Evolutionary conservation across 192 early-diverging fungal species (phyloP).

Genomic region (Rhizophagus clarus): DNA sequence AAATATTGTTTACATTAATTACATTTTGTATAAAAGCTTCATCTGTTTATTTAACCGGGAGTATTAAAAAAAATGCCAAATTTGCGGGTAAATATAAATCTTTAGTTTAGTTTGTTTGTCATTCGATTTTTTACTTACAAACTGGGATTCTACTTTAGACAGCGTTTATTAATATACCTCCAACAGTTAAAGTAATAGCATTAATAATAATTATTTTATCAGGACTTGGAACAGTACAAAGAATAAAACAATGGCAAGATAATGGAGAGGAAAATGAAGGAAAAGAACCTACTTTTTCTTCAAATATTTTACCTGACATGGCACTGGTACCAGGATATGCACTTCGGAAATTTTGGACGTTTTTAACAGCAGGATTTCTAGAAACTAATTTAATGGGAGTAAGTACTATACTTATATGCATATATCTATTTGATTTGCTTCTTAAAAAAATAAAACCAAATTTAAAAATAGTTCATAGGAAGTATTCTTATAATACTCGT

Average conservation of each 20-base stretch:
- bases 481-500: constrained; percentile 48
- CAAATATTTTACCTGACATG: constrained; percentile 30
- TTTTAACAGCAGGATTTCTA: constrained; percentile 59
- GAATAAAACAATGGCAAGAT: constrained; percentile 21
- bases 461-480: constrained; percentile 41
- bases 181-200: constrained; percentile 36
- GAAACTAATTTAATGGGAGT: constrained; percentile 55
- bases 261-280: neutral
- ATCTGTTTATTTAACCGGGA: too few species aligned
- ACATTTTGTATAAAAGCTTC: too few species aligned
- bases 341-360: constrained; percentile 53
- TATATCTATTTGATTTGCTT: neutral
- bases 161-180: constrained; percentile 38
- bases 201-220: constrained; percentile 30
- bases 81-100: too few species aligned
- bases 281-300: neutral
- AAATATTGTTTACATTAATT: too few species aligned
- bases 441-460: too few species aligned
- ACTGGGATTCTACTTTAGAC: neutral
- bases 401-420: constrained; percentile 23
- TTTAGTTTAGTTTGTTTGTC: too few species aligned
- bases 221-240: constrained; percentile 23
- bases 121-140: too few species aligned
- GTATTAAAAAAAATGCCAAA: too few species aligned
- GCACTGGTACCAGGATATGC: constrained; percentile 43